Evolutionary conservation across 495 filamentous ascomycete genomes (phyloP), one percentile per base, ranked within the genome.

Genomic region (Talaromyces thailandensis): DNA sequence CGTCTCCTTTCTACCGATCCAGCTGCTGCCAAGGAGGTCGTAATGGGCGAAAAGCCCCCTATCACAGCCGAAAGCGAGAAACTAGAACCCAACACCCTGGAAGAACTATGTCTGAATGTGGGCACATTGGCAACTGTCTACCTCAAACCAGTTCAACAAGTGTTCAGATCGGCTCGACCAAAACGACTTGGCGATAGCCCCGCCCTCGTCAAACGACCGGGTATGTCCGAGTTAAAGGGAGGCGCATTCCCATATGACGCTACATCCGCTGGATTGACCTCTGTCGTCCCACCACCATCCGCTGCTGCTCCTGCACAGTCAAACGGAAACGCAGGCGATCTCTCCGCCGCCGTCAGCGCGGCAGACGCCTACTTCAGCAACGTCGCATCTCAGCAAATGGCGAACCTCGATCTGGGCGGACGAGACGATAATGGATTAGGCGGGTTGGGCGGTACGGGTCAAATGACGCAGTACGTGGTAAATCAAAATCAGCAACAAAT

Each of bases 1-100:
- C 88, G 94, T 7, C 82, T 99, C 23, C 83, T 99, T 3, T 96
- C 92, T n/a, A 92, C 90, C 2, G 92, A 97, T 74, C 92, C 95
- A 61, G 84, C 89, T 18, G 84, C 86, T 0, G 94, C 94, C 8
- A 93, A 91, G 68, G 79, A 85, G 62, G 82, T 99, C 60, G 91
- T 99, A 64, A 96, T 98, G 93, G 93, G 93, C 63, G 88, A 95
- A 66, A 98, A 98, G 71, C 94, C 94, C 1, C 85, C 94, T 43
- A 98, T 98, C 77, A 97, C 91, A 3, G 94, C 94, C 51, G 95
- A 98, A 71, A 90, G 89, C 60, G 95, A 98, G 76, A 94, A 94
- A 67, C 82, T 98, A 1, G 95, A 98, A 70, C 88, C 93, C 0
- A 83, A 78, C 28, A 98, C 94, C 0, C 84, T 98, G 23, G 94